phyloP scores from a whole-genome alignment of 2,329 filamentous ascomycete genomes.

The Hypoxylon sp. region DNA sequence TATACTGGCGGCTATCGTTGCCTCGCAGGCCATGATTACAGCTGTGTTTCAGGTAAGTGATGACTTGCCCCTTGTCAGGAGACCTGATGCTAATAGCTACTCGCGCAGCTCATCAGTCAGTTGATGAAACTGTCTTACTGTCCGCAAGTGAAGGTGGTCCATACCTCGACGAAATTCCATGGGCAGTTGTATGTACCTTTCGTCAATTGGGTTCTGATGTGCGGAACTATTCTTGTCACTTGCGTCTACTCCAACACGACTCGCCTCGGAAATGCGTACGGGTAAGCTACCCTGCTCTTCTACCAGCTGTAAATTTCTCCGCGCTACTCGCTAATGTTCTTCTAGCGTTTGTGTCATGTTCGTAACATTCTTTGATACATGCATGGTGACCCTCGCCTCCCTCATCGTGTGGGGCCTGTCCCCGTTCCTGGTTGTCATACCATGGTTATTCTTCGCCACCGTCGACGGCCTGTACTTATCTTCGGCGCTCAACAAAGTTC shows the following conservation, averaged over 20 bases:
- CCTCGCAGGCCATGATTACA: constrained; percentile 84
- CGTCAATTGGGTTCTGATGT: constrained; percentile 82
- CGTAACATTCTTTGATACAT: constrained; percentile 83
- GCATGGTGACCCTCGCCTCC: constrained; percentile 78
- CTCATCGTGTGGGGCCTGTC: constrained; percentile 78
- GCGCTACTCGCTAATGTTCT: constrained; percentile 1
- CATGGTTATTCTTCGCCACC: constrained; percentile 73
- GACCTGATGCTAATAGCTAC: constrained; percentile 20
- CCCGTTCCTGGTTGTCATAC: constrained; percentile 69
- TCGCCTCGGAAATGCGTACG: constrained; percentile 79
- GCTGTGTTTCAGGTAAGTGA: constrained; percentile 73
- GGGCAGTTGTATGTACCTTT: constrained; percentile 83
- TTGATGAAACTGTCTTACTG: constrained; percentile 79
- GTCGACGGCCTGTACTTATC: constrained; percentile 79
- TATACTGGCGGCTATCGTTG: constrained; percentile 78
- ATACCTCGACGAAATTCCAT: constrained; percentile 77
- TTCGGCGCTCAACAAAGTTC: constrained; percentile 78
- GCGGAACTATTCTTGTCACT: constrained; percentile 80
- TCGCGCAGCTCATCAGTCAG: constrained; percentile 50
- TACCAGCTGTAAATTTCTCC: background rate
- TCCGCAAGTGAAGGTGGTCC: constrained; percentile 79
- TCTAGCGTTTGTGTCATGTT: constrained; percentile 78
- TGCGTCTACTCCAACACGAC: constrained; percentile 76
- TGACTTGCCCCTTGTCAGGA: background rate
- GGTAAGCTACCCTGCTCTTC: constrained; percentile 52